These are phyloP conservation scores for Colletotrichum spaethianum DNA, from an alignment of 2,329 filamentous ascomycete genomes.

Conservation along the genomic window DNA sequence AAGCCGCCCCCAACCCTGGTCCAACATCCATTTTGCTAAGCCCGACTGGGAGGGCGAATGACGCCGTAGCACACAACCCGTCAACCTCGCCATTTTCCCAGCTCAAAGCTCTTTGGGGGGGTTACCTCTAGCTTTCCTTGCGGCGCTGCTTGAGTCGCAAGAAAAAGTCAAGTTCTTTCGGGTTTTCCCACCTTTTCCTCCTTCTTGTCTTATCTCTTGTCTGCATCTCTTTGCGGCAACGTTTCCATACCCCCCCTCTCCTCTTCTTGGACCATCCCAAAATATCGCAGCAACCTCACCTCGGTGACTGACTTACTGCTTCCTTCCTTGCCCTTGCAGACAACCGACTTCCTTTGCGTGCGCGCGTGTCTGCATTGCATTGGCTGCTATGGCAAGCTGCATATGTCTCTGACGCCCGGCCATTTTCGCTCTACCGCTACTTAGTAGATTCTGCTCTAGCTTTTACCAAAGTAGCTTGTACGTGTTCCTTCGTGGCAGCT, in stretches of 20 bases:
- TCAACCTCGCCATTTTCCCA: constrained; percentile 42
- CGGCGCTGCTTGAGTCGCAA: constrained; percentile 46
- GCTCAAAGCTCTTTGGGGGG: constrained; percentile 1
- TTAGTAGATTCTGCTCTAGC: constrained; percentile 29
- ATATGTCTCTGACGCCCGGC: constrained; percentile 42
- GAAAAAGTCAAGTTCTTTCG: constrained; percentile 14
- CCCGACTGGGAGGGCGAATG: constrained; percentile 34
- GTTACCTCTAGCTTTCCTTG: constrained; percentile 1
- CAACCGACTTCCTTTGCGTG: constrained; percentile 40
- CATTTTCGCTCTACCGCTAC: constrained; percentile 35
- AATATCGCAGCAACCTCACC: constrained; percentile 17
- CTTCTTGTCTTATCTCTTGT: constrained; percentile 10
- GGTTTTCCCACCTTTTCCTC: constrained; percentile 5
- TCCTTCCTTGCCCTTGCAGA: constrained; percentile 35
- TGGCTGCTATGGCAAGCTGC: constrained; percentile 52
- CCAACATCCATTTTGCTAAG: constrained; percentile 30
- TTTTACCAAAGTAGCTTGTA: constrained; percentile 32
- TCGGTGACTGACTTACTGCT: constrained; percentile 30
- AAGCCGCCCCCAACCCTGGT: constrained; percentile 29
- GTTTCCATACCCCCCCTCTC: background rate
- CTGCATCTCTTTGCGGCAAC: constrained; percentile 15
- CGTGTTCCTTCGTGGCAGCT: constrained; percentile 2
- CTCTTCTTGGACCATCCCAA: background rate
- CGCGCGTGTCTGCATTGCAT: constrained; percentile 62
- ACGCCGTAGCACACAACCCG: constrained; percentile 38